Evolutionary conservation across 352 stramenopile species (phyloP), one percentile per base, ranked within the genome.

Genomic region (Pythium monospermum): DNA sequence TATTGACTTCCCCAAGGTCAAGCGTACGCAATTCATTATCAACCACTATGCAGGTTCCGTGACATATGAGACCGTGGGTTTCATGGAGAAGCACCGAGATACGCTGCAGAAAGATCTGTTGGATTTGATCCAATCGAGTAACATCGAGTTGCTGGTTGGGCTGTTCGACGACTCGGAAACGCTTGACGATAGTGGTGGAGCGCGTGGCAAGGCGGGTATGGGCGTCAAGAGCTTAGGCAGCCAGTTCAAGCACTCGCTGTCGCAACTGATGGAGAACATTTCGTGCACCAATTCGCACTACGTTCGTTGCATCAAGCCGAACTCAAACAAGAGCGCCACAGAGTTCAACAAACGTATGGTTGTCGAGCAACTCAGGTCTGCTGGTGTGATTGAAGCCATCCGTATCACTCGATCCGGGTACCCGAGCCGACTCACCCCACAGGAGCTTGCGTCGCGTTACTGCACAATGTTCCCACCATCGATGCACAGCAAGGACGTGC

Each of bases 31-130:
- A 64, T 98, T 98, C 51, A 96, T 96, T 48, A 81, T 98, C 47
- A 92, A 95, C 39, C 95, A 98, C 71, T 98, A 98, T 66, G 95
- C 95, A 2, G 96, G 95, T 16, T 64, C 85, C 2, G 95, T 99
- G 38, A 94, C 83, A 12, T 99, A 99, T 65, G 83, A 95, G 56
- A 94, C 88, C 6, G 77, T 89, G 4, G 92, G 91, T 18, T 99
- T 99, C 68, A 93, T 98, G 68, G 95, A 98, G 69, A 98, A 98
- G 68, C 97, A 98, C 61, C 89, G 91, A 41, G 91, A 98, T 58
- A 95, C 82, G 8, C 71, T 98, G 32, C 95, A 96, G 64, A 97
- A 98, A 49, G 94, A 98, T 49, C 68, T 99, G 43, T 85, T 97
- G 52, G 78, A 91, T 43, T 63, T 95, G 58, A 83, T 95, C 28